phyloP scores from a whole-genome alignment of 31 red algal species.

The Porphyra umbilicalis region DNA sequence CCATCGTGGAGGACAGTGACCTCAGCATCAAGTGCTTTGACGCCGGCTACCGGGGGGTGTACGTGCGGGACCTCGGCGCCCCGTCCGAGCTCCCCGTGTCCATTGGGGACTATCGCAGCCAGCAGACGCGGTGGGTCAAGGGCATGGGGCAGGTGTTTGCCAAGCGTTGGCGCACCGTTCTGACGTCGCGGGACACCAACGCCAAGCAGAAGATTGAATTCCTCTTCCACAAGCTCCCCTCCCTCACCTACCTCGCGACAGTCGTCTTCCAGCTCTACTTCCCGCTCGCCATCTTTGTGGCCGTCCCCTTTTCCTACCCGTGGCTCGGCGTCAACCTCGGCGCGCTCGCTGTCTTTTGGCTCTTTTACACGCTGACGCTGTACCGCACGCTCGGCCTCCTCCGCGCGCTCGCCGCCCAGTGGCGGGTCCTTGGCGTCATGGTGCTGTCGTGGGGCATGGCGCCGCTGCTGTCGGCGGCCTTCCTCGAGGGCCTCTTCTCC shows the following conservation, averaged over 20 bases:
- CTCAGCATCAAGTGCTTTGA: neutral
- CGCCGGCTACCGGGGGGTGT: neutral
- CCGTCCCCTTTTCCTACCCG: neutral
- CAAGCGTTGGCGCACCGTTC: neutral
- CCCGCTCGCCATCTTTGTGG: neutral
- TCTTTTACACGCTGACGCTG: neutral
- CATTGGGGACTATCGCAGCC: neutral
- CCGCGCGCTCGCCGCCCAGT: neutral
- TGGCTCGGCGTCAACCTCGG: neutral
- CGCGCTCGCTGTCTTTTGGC: neutral
- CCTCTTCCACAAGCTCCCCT: neutral
- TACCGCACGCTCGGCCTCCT: neutral
- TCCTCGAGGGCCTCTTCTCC: neutral
- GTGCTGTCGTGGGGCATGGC: neutral
- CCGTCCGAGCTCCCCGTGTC: neutral
- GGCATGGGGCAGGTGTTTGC: neutral
- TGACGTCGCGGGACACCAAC: neutral
- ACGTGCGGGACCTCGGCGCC: neutral
- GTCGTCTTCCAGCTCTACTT: neutral
- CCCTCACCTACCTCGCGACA: neutral
- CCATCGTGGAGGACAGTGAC: conserved; percentile 1
- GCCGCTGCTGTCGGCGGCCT: neutral
- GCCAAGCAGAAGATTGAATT: neutral
- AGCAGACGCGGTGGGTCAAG: conserved; percentile 3
- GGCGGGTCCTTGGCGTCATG: neutral